Percentiles rank a stretch among this genome's conserved stretches.
Conservation (phyloP, 495 filamentous ascomycete genomes). For the Cudoniella acicularis region DNA sequence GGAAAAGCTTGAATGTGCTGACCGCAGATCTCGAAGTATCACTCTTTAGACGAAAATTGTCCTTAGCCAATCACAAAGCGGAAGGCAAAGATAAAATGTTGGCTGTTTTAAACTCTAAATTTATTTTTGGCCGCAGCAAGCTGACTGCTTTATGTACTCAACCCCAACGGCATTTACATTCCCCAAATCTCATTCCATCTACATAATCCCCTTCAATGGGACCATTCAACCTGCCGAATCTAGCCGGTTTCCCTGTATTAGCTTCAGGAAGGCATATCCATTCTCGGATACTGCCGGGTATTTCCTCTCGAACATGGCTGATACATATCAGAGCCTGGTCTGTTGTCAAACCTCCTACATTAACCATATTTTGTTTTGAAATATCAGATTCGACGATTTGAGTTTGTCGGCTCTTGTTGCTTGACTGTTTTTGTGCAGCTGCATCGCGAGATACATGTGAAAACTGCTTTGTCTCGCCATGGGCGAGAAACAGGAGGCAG, state of each 20-base stretch:
- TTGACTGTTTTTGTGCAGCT: conserved; percentile 5
- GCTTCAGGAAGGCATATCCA: conserved; percentile 77
- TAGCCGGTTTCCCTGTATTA: conserved; percentile 48
- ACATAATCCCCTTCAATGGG: conserved; percentile 49
- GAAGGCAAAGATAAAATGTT: neutral
- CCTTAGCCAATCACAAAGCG: neutral
- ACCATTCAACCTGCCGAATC: conserved; percentile 53
- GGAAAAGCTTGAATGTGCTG: neutral
- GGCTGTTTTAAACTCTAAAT: neutral
- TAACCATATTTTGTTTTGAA: conserved; percentile 34
- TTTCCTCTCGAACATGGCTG: conserved; percentile 86
- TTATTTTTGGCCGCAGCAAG: neutral
- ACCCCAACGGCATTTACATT: conserved; percentile 22
- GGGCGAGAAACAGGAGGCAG: conserved; percentile 71
- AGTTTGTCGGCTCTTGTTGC: conserved; percentile 5
- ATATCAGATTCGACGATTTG: conserved; percentile 40
- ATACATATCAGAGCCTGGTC: conserved; percentile 80
- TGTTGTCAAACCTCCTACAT: conserved; percentile 51
- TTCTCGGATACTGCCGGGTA: conserved; percentile 71
- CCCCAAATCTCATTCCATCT: conserved; percentile 64
- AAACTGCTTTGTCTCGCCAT: conserved; percentile 47
- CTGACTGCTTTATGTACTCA: no score
- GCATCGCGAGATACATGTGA: conserved; percentile 14
- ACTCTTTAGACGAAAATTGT: neutral
- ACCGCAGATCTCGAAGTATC: neutral